phyloP scores from a whole-genome alignment of 306 rosid species.

The Datisca glomerata region DNA sequence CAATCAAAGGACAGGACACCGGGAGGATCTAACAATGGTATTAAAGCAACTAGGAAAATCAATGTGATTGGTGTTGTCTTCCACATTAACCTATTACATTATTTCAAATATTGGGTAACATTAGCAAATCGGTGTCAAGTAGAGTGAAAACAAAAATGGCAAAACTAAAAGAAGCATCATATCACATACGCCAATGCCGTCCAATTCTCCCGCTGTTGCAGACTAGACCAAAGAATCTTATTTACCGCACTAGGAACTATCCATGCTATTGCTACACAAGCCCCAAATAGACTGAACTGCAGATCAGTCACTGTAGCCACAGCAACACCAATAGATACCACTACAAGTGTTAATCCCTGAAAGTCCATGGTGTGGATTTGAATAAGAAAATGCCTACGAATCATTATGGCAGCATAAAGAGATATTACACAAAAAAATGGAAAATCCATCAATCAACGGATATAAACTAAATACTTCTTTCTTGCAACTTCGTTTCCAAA shows the following conservation, averaged over 20 bases:
- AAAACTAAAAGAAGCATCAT: constrained; percentile 3
- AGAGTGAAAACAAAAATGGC: background rate
- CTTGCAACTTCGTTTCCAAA: no score
- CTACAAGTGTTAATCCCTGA: constrained; percentile 56
- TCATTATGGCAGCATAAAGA: no score
- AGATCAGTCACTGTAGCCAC: constrained; percentile 78
- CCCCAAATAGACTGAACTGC: constrained; percentile 70
- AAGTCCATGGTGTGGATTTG: no score
- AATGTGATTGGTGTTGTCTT: constrained; percentile 77
- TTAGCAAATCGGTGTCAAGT: constrained; percentile 5
- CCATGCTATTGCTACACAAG: constrained; percentile 75
- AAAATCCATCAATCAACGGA: no score
- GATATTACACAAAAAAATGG: no score
- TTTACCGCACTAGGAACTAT: constrained; percentile 72
- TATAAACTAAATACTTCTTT: no score
- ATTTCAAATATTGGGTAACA: constrained; percentile 2
- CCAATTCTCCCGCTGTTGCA: constrained; percentile 89
- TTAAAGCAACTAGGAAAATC: constrained; percentile 43
- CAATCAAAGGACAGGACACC: constrained; percentile 56
- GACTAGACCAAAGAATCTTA: constrained; percentile 77
- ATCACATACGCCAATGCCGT: constrained; percentile 63
- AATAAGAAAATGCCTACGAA: no score
- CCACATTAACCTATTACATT: constrained; percentile 74
- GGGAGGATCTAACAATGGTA: constrained; percentile 78
- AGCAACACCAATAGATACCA: constrained; percentile 72